Conservation (phyloP, 768 basidiomycete genomes). For the Rhodotorula sphaerocarpa region DNA sequence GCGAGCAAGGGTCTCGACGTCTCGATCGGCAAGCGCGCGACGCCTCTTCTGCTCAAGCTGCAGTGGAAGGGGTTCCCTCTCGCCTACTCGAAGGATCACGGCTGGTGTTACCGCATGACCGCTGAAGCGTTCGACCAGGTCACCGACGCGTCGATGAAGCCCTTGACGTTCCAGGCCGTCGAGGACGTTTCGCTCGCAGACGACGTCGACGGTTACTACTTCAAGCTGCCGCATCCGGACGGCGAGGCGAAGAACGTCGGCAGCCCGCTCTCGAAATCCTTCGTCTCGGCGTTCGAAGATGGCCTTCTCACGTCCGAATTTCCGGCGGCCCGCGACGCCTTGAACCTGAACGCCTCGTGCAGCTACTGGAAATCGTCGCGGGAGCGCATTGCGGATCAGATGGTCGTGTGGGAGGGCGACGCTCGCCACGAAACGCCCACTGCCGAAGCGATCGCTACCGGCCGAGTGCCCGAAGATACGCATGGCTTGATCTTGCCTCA, state of each 20-base stretch:
- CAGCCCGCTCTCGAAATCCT: constrained; percentile 76
- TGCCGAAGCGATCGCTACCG: constrained; percentile 29
- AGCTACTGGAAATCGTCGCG: constrained; percentile 95
- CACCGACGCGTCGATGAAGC: constrained; percentile 48
- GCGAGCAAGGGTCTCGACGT: constrained; percentile 66
- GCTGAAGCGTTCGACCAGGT: constrained; percentile 19
- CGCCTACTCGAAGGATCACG: constrained; percentile 73
- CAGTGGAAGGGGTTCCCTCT: constrained; percentile 83
- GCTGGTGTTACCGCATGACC: constrained; percentile 82
- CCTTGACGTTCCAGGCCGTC: constrained; percentile 57
- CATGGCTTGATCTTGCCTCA: constrained; percentile 86
- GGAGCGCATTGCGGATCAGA: constrained; percentile 83
- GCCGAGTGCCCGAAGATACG: constrained; percentile 11
- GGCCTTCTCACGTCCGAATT: constrained; percentile 76
- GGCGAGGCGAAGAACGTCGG: constrained; percentile 94
- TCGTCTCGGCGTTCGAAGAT: constrained; percentile 78
- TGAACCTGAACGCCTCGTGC: constrained; percentile 87
- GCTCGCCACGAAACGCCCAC: constrained; percentile 19
- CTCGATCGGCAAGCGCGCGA: constrained; percentile 69
- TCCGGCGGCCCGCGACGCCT: constrained; percentile 65
- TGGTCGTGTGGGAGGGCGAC: constrained; percentile 71
- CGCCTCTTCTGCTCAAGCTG: constrained; percentile 74
- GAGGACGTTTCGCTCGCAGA: constrained; percentile 54
- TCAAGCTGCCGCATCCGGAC: constrained; percentile 93
- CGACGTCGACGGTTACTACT: constrained; percentile 56